Percentiles rank a stretch among this genome's conserved stretches.
Evolutionary conservation across 108 stramenopile genomes (phyloP).

Genomic region (Aurantiochytrium sp.): DNA sequence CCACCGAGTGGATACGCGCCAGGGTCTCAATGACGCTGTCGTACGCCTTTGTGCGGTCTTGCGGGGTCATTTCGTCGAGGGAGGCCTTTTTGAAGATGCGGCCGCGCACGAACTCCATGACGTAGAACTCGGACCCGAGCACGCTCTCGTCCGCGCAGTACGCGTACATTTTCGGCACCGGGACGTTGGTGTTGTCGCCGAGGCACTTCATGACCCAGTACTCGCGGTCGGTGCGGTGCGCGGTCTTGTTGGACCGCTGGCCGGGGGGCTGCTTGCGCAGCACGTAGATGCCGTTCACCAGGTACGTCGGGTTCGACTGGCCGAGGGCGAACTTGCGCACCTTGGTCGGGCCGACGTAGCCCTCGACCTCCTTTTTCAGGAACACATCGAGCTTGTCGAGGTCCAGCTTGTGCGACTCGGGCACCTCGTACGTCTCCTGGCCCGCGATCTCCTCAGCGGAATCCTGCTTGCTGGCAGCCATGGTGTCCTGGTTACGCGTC

Average conservation of each 20-base stretch:
- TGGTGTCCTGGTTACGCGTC: no score
- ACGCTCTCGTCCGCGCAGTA: constrained; percentile 74
- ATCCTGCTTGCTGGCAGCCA: not conserved
- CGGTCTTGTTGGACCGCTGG: constrained; percentile 74
- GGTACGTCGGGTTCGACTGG: constrained; percentile 91
- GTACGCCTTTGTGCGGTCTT: constrained; percentile 66
- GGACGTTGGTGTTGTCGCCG: constrained; percentile 57
- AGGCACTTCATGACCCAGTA: constrained; percentile 77
- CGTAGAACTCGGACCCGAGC: constrained; percentile 88
- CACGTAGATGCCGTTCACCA: constrained; percentile 55
- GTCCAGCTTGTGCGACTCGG: constrained; percentile 5
- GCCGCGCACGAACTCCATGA: constrained; percentile 87
- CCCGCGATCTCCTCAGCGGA: not conserved
- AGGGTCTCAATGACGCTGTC: constrained; percentile 67
- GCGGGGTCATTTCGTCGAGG: constrained; percentile 56
- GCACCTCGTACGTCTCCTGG: not conserved
- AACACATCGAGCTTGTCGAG: not conserved
- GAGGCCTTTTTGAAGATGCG: constrained; percentile 83
- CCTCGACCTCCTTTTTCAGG: not conserved
- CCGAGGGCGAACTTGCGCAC: constrained; percentile 79
- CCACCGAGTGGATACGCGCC: constrained; percentile 49
- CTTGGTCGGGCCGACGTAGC: constrained; percentile 7
- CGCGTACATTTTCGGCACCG: constrained; percentile 71
- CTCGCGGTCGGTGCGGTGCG: constrained; percentile 92
- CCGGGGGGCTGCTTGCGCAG: constrained; percentile 76